Base-by-base conservation (phyloP, 768 basidiomycete genomes). In the Mycena filopes region DNA sequence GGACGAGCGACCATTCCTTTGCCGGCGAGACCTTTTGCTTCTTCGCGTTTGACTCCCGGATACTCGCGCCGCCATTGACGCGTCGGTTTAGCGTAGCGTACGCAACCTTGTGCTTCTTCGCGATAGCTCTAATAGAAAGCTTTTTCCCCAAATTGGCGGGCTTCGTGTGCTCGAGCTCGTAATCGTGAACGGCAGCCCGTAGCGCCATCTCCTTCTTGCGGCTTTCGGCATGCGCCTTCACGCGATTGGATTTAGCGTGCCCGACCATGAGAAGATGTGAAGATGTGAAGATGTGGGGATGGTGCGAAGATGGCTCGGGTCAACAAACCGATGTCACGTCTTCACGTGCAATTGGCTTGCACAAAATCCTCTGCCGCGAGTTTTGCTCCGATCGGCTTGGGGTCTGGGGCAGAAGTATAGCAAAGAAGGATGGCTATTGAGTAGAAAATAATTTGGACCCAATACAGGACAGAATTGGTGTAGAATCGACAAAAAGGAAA, bases 1-100 rank as follows among this genome's bases (percentile, higher is more conserved):
- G 64, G 20, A 75, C 71, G 42, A 76, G 65, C n/a, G 43, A 53
- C 41, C 42, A 54, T 46, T 61, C 60, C 13, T 51, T 12, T 18
- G 20, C 50, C 23, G 51, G 50, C 2, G 60, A 31, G 9, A 61
- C 12, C 25, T 43, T 46, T 25, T 55, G 53, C 33, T 55, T 55
- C 23, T 55, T 25, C n/a, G 20, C n/a, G 29, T 62, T 55, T 1
- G 60, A 18, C 46, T 61, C 60, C 11, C 50, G 49, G 13, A 43
- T 51, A 2, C 60, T 40, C 9, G 2, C 10, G 23, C 42, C 60
- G 8, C 50, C 60, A 20, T 61, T 18, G 21, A 54, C 25, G 28
- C 20, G 60, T 36, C 60, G 42, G 13, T 55, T 23, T 47, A 55
- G 43, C 16, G 60, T 62, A 28, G 7, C 45, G 12, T 61, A 54